These are phyloP conservation scores for Pythium insidiosum DNA, from an alignment of 352 stramenopile species.

Conservation along the genomic window DNA sequence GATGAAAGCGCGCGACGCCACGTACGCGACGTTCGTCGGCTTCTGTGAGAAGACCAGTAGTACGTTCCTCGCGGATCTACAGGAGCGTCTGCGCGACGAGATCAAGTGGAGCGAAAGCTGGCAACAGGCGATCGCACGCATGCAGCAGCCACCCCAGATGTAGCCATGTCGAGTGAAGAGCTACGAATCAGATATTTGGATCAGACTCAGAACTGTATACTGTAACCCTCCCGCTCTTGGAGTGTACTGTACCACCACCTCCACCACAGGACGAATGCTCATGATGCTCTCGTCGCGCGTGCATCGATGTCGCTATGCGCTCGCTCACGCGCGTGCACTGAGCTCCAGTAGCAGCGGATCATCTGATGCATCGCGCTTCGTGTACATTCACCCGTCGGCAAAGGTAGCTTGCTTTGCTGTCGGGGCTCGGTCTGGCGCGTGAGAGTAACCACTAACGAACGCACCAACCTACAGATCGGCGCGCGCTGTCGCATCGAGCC, in stretches of 20 bases:
- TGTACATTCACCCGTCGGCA: slow-evolving; percentile 14
- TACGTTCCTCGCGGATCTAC: slow-evolving; percentile 12
- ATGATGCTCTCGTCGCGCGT: no score
- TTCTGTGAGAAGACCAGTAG: slow-evolving; percentile 17
- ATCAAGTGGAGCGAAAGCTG: slow-evolving; percentile 44
- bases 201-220: no score
- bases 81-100: slow-evolving; percentile 48
- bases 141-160: slow-evolving; percentile 17
- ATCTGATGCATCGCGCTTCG: slow-evolving; percentile 1
- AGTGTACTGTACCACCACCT: no score
- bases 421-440: no score
- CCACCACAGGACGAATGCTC: no score
- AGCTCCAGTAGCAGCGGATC: no score
- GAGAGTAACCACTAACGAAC: background rate
- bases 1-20: slow-evolving; percentile 30
- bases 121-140: slow-evolving; percentile 26
- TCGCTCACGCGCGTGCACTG: no score
- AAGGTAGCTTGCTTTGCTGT: no score
- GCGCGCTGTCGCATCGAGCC: slow-evolving; percentile 39
- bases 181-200: no score
- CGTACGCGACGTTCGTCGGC: slow-evolving; percentile 25
- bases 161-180: no score
- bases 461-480: slow-evolving; percentile 33
- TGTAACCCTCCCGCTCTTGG: no score
- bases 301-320: no score